Percentiles rank a stretch among this genome's conserved stretches.
Evolutionary conservation across 768 basidiomycete genomes (phyloP).

Genomic region (Brasilioporus rufonigricans): DNA sequence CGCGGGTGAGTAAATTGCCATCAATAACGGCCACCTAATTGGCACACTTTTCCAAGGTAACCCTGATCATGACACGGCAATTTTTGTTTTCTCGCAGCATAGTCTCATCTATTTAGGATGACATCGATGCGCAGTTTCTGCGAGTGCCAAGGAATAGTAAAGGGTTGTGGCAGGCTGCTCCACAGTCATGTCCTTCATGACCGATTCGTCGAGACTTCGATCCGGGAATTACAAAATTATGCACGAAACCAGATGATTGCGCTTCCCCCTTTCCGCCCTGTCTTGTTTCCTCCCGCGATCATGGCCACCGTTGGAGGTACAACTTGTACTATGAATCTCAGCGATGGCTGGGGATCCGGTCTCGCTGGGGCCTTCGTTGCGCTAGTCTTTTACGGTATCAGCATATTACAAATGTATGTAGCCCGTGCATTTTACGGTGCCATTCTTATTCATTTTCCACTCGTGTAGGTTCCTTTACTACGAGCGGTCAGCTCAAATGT

Average conservation of each 20-base stretch:
- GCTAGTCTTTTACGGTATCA: conserved; percentile 22
- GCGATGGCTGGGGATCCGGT: conserved; percentile 20
- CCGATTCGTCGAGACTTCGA: no score
- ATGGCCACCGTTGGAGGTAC: conserved; percentile 13
- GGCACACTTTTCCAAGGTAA: no score
- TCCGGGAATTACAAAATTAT: conserved; percentile 1
- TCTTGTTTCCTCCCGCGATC: neutral
- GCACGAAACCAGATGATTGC: neutral
- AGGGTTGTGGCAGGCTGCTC: no score
- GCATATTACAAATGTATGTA: conserved; percentile 25
- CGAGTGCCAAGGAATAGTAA: no score
- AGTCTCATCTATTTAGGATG: no score
- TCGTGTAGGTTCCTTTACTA: conserved; percentile 24
- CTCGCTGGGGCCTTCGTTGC: conserved; percentile 20
- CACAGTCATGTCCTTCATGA: no score
- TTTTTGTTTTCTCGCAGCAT: no score
- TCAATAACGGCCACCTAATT: no score
- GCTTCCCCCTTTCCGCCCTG: neutral
- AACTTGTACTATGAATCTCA: conserved; percentile 3
- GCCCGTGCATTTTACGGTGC: neutral
- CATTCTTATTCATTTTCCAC: neutral
- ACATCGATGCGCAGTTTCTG: no score
- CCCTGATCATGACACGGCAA: no score
- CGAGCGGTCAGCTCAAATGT: conserved; percentile 12
- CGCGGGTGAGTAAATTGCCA: no score